Evolutionary conservation across 73 alveolate genomes (phyloP).

Genomic region (Tetrahymena thermophila): DNA sequence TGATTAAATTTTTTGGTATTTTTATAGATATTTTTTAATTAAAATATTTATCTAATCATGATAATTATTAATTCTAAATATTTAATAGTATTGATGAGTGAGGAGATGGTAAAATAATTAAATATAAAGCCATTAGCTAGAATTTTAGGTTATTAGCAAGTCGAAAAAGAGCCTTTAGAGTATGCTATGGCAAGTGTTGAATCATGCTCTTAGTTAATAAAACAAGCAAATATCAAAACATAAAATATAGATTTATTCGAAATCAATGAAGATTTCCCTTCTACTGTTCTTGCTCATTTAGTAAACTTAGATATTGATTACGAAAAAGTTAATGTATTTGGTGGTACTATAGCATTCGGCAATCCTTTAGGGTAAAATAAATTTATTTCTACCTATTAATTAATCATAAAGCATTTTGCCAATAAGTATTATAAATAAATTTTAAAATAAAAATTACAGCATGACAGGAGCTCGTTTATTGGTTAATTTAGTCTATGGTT

Average conservation of each 20-base stretch:
- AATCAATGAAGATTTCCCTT: constrained; percentile 24
- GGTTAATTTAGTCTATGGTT: not conserved
- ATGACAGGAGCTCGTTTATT: not conserved
- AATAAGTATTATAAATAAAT: too few species aligned
- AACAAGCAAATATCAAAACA: not conserved
- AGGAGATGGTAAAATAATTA: constrained; percentile 2
- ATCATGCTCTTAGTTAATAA: not conserved
- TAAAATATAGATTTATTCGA: constrained; percentile 22
- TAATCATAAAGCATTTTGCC: too few species aligned
- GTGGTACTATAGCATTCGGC: constrained; percentile 38
- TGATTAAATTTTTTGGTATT: too few species aligned
- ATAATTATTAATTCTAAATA: too few species aligned
- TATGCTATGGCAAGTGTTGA: constrained; percentile 5
- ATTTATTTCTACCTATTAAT: too few species aligned
- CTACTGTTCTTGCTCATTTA: constrained; percentile 8
- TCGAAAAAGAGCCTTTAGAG: constrained; percentile 13
- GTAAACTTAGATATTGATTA: constrained; percentile 16
- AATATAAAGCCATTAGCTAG: constrained; percentile 16
- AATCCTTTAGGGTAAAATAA: constrained; percentile 31
- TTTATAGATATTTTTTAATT: too few species aligned
- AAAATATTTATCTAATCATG: too few species aligned
- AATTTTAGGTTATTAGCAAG: constrained; percentile 12
- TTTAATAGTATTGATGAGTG: constrained; percentile 7
- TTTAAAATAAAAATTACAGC: not conserved
- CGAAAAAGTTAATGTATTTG: constrained; percentile 20